These are phyloP conservation scores for Pythium brassicae DNA, from an alignment of 352 stramenopile species.

Conservation along the genomic window DNA sequence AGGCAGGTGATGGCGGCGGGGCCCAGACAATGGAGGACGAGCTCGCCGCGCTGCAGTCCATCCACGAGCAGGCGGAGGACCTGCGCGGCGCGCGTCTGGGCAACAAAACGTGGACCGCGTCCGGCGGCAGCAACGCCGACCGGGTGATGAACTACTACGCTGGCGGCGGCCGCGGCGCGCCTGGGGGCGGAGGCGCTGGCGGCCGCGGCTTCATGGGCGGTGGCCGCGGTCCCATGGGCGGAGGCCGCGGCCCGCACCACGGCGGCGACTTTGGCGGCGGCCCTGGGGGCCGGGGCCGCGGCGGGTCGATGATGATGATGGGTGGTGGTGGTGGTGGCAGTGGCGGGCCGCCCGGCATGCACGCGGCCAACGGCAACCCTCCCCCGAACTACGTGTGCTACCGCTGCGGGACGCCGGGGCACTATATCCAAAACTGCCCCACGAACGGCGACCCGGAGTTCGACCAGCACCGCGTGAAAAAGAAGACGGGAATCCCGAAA, in stretches of 20 bases:
- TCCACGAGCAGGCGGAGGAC: slow-evolving; percentile 83
- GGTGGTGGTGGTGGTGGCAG: too few relatives aligned
- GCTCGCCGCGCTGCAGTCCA: slow-evolving; percentile 73
- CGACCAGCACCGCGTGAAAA: slow-evolving; percentile 86
- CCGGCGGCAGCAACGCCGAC: slow-evolving; percentile 70
- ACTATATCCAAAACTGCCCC: slow-evolving; percentile 88
- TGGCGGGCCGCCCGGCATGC: slow-evolving; percentile 23
- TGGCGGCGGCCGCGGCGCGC: slow-evolving; percentile 26
- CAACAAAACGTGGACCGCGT: slow-evolving; percentile 85
- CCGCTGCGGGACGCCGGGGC: slow-evolving; percentile 73
- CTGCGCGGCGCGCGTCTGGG: slow-evolving; percentile 66
- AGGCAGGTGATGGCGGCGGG: slow-evolving; percentile 17
- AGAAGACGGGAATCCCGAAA: slow-evolving; percentile 85
- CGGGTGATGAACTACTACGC: slow-evolving; percentile 76
- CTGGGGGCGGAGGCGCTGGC: slow-evolving; percentile 24
- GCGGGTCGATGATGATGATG: slow-evolving; percentile 29
- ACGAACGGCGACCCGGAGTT: slow-evolving; percentile 86
- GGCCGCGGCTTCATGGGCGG: slow-evolving; percentile 24
- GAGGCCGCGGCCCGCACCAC: slow-evolving; percentile 19
- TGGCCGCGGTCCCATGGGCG: slow-evolving; percentile 35
- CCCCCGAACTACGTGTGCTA: slow-evolving; percentile 85
- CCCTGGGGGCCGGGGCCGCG: slow-evolving; percentile 17
- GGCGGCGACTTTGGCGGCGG: slow-evolving; percentile 30
- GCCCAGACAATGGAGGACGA: slow-evolving; percentile 85
- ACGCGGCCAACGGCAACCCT: slow-evolving; percentile 45